phyloP scores from a whole-genome alignment of 2,329 filamentous ascomycete species.

The Colletotrichum endophyticum region DNA sequence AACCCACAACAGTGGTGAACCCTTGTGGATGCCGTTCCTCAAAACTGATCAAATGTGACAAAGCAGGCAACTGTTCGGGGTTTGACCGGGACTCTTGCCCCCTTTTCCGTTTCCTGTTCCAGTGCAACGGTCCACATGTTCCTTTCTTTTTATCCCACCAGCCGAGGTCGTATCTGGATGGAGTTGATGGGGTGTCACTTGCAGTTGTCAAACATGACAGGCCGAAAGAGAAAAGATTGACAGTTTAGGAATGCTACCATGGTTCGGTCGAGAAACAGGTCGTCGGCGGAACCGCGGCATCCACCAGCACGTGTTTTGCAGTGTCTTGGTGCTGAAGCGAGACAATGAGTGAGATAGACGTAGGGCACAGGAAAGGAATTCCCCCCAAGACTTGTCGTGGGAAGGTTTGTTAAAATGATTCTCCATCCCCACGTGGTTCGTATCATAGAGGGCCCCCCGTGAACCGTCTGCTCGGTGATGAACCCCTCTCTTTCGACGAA shows the following conservation, averaged over 20 bases:
- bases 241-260: neutral
- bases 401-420: conserved; percentile 3
- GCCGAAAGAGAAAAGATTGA: neutral
- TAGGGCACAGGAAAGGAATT: neutral
- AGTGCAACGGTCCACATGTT: neutral
- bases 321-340: neutral
- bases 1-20: neutral
- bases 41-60: neutral
- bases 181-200: neutral
- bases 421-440: conserved; percentile 1
- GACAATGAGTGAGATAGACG: neutral
- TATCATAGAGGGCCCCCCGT: neutral
- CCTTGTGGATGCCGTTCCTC: neutral
- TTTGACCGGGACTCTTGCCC: neutral
- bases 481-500: neutral
- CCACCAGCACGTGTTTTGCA: neutral
- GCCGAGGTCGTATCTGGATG: neutral
- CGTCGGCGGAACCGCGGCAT: neutral
- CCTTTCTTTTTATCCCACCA: neutral
- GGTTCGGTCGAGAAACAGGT: neutral
- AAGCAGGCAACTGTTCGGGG: neutral
- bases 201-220: neutral
- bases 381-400: neutral
- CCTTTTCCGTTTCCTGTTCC: neutral
- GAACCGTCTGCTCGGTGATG: neutral